These are phyloP conservation scores for Leonotis leonurus DNA, from an alignment of 257 asterid genomes.

Conservation along the genomic window DNA sequence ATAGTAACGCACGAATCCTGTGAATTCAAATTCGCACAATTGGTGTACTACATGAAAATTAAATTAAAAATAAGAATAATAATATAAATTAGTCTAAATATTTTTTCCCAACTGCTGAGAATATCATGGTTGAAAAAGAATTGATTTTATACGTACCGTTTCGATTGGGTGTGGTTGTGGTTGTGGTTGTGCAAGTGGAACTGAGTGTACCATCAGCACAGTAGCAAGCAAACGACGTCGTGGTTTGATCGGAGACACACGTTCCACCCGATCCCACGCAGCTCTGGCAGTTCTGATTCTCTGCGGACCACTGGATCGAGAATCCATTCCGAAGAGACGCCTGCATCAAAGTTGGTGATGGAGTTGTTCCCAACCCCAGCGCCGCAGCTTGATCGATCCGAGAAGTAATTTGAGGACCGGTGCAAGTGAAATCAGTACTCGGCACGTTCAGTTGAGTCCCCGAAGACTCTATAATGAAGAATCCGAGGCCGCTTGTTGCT, in stretches of 20 bases:
- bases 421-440: slow-evolving; percentile 9
- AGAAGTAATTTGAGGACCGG: slow-evolving; percentile 5
- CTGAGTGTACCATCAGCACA: neutral
- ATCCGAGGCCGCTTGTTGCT: neutral
- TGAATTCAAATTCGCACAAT: too few species aligned
- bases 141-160: slow-evolving; percentile 18
- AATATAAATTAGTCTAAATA: too few species aligned
- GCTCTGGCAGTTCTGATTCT: slow-evolving; percentile 6
- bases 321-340: slow-evolving; percentile 37
- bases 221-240: slow-evolving; percentile 29
- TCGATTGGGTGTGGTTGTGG: too few species aligned
- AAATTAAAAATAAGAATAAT: too few species aligned
- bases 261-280: slow-evolving; percentile 35
- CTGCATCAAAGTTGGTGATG: neutral
- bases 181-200: neutral
- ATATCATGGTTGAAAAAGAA: too few species aligned
- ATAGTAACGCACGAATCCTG: too few species aligned
- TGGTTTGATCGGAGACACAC: slow-evolving; percentile 35
- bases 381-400: slow-evolving; percentile 22
- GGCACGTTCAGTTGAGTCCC: fast-evolving
- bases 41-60: too few species aligned
- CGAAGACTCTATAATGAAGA: fast-evolving
- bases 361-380: neutral
- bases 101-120: too few species aligned
- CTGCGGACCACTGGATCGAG: slow-evolving; percentile 35